phyloP scores from a whole-genome alignment of 2,329 filamentous ascomycete genomes.

The Ophiostoma fasciatum region DNA sequence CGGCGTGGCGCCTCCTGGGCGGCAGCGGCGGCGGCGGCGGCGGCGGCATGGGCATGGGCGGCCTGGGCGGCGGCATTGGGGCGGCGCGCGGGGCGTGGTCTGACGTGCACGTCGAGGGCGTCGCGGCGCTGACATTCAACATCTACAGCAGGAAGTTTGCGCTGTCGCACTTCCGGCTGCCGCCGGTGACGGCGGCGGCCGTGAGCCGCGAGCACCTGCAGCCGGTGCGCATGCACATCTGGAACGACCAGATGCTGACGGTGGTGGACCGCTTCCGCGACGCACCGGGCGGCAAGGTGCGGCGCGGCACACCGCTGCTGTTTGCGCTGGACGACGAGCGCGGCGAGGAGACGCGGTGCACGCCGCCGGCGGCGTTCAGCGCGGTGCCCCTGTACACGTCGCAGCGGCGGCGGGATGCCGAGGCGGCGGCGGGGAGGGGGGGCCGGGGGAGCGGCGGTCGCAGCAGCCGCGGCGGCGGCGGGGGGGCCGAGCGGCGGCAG shows the following conservation, averaged over 20 bases:
- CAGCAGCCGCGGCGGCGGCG: neutral
- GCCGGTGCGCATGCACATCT: conserved; percentile 7
- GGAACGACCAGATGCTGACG: conserved; percentile 11
- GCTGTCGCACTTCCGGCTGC: conserved; percentile 6
- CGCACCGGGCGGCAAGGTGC: conserved; percentile 3
- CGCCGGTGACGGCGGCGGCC: conserved; percentile 1
- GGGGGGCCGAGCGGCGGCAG: neutral
- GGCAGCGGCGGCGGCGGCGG: too few species aligned
- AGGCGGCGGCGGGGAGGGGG: neutral
- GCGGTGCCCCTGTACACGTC: conserved; percentile 8
- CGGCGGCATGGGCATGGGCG: too few species aligned
- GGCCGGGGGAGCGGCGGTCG: too few species aligned
- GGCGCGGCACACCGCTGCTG: conserved; percentile 7
- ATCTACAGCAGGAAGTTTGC: conserved; percentile 8
- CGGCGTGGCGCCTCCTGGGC: conserved; percentile 7
- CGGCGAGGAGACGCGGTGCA: conserved; percentile 1
- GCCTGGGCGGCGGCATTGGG: too few species aligned
- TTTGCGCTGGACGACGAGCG: conserved; percentile 9
- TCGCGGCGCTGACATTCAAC: conserved; percentile 10
- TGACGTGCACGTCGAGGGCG: neutral
- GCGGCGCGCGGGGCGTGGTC: neutral
- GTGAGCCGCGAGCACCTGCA: neutral
- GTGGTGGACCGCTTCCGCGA: conserved; percentile 9
- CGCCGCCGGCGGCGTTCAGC: conserved; percentile 4
- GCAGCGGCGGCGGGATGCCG: too few species aligned